Percentiles rank a stretch among this genome's conserved stretches.
phyloP scores from a whole-genome alignment of 768 basidiomycete species.

The Pleurotus eryngii region DNA sequence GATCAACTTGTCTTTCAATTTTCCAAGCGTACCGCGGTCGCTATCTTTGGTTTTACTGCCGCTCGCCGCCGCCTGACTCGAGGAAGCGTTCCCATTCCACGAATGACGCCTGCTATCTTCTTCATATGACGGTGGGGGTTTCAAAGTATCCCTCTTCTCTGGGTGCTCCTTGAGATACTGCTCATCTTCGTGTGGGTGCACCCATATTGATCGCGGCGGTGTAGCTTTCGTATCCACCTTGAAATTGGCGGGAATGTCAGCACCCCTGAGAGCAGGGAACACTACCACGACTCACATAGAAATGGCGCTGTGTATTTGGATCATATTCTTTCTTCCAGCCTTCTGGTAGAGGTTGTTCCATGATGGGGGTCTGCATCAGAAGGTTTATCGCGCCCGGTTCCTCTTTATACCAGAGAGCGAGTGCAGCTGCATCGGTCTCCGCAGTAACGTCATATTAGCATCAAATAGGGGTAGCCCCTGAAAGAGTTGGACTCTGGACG shows the following conservation, averaged over 20 bases:
- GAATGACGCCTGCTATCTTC: slow-evolving; percentile 24
- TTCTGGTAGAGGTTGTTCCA: slow-evolving; percentile 39
- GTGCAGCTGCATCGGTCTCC: neutral
- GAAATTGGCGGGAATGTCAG: neutral
- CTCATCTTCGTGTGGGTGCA: slow-evolving; percentile 69
- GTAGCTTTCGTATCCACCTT: slow-evolving; percentile 62
- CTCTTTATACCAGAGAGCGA: neutral
- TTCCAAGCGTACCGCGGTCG: slow-evolving; percentile 55
- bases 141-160: slow-evolving; percentile 23
- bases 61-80: slow-evolving; percentile 6
- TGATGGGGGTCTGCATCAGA: neutral
- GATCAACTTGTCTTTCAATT: slow-evolving; percentile 60
- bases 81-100: slow-evolving; percentile 18
- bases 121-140: slow-evolving; percentile 5
- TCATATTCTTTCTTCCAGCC: slow-evolving; percentile 58
- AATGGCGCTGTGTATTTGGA: slow-evolving; percentile 34
- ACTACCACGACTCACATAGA: slow-evolving; percentile 38
- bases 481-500: too few relatives aligned
- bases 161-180: slow-evolving; percentile 58
- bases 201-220: slow-evolving; percentile 70
- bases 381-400: neutral
- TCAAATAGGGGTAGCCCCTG: too few relatives aligned
- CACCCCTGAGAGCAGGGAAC: neutral
- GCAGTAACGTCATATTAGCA: neutral
- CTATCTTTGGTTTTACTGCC: neutral